These are phyloP conservation scores for Quercus variabilis DNA, from an alignment of 306 rosid species.

Conservation along the genomic window DNA sequence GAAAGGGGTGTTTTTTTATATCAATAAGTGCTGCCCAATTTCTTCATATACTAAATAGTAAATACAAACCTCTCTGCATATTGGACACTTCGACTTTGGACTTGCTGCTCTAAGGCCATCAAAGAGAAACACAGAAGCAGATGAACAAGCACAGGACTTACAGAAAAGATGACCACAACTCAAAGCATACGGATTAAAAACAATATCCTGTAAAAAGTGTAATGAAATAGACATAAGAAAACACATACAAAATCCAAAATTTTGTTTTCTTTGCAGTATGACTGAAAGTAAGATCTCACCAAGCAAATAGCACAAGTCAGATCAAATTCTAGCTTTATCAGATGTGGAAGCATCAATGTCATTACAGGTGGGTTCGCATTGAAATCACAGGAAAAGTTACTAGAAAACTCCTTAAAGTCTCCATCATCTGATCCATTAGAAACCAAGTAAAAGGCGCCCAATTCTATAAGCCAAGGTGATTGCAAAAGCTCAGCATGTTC, in stretches of 20 bases:
- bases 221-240: conserved; percentile 13
- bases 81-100: conserved; percentile 65
- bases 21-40: background rate
- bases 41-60: background rate
- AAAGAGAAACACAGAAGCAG: conserved; percentile 75
- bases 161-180: conserved; percentile 90
- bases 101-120: conserved; percentile 73
- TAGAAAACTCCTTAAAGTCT: conserved; percentile 41
- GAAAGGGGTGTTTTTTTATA: background rate
- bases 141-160: conserved; percentile 90
- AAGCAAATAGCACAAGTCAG: conserved; percentile 87
- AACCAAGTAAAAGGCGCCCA: conserved; percentile 86
- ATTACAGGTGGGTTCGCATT: conserved; percentile 36
- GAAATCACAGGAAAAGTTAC: conserved; percentile 57
- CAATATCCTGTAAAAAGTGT: conserved; percentile 51
- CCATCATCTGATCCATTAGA: conserved; percentile 42
- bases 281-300: conserved; percentile 49
- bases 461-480: conserved; percentile 87
- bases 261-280: background rate
- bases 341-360: conserved; percentile 69
- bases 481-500: conserved; percentile 81
- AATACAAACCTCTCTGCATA: conserved; percentile 86
- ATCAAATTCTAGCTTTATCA: conserved; percentile 61
- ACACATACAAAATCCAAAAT: conserved; percentile 1
- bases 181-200: conserved; percentile 82